Base-by-base conservation (phyloP, 2,329 filamentous ascomycete species). In the Colletotrichum euphorbiae region DNA sequence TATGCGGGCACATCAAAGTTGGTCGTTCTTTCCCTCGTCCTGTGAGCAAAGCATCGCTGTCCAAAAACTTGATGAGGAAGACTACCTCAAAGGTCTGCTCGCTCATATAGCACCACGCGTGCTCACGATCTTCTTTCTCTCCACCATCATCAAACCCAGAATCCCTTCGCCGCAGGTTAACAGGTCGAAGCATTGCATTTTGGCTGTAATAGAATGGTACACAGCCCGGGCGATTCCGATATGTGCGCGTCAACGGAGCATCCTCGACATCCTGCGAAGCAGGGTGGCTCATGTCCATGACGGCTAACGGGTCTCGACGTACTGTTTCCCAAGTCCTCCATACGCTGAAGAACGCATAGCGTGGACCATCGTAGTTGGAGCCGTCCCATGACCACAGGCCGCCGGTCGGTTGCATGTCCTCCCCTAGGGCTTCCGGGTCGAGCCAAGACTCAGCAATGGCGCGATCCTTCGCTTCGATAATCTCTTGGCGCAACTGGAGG, bases 301-400 rank as follows among this genome's bases (percentile, higher is more conserved):
- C 46, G 38, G 62, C 62, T 12, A 66, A 40, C 7, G 62, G 62
- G 11, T 66, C 62, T 7, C 62, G 62, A 6, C 12, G 36, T 0
- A 61, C 62, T 9, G 56, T 66, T 31, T 66, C 62, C 38, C 46
- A 59, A 6, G 62, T 28, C 3, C 62, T 56, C 56, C 62, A 61
- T 9, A 66, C 19, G n/a, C 62, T 66, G 46, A 61, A 66, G 48
- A 66, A 54, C 1, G 46, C 62, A 7, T 66, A 66, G 1, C 62
- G 62, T 12, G 56, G 62, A 2, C 56, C 62, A 7, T 66, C 21
- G 15, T 66, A 66, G 28, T 61, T 66, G 38, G 31, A 13, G 28
- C 62, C 62, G 9, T 66, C 56, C 56, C 62, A 66, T 8, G 52
- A 56, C 62, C 62, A 66, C 19, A 61, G 62, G 15, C 62, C 55